A percentile compares a stretch with the other conserved stretches of the same genome.
These are phyloP conservation scores for Boletellus sp. DNA, from an alignment of 1,284 basidiomycete genomes.

Conservation along the genomic window DNA sequence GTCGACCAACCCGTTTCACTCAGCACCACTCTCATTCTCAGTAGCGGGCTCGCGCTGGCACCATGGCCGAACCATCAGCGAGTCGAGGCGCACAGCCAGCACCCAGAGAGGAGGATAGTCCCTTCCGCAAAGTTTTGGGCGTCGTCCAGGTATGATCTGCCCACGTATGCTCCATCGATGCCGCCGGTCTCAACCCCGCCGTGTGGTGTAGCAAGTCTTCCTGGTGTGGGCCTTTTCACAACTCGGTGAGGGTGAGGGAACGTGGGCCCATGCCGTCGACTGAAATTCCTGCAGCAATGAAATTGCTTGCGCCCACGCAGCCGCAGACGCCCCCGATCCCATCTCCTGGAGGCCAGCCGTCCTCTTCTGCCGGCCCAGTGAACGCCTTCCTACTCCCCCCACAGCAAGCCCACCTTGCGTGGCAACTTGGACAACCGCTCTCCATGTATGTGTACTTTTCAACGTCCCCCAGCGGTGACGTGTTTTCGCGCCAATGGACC, in stretches of 20 bases:
- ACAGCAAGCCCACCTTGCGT: slow-evolving; percentile 48
- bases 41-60: slow-evolving; percentile 3
- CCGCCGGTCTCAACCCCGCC: slow-evolving; percentile 1
- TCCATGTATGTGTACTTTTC: slow-evolving; percentile 78
- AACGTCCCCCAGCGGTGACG: slow-evolving; percentile 56
- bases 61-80: slow-evolving; percentile 25
- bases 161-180: neutral
- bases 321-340: slow-evolving; percentile 24
- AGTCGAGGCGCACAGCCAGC: slow-evolving; percentile 16
- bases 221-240: slow-evolving; percentile 60
- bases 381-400: slow-evolving; percentile 52
- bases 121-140: slow-evolving; percentile 23
- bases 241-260: slow-evolving; percentile 44
- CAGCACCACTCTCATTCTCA: neutral
- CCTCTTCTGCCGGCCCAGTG: slow-evolving; percentile 23
- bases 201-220: slow-evolving; percentile 54
- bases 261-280: neutral
- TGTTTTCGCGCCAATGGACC: slow-evolving; percentile 54
- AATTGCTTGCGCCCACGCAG: slow-evolving; percentile 38
- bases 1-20: too few relatives aligned
- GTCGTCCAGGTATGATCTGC: slow-evolving; percentile 22
- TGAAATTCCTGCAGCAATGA: slow-evolving; percentile 37
- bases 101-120: slow-evolving; percentile 18
- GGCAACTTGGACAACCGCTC: slow-evolving; percentile 55
- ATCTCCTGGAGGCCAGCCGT: slow-evolving; percentile 21